Conservation (phyloP, 495 filamentous ascomycete species). For the Pyrenula massariospora region DNA sequence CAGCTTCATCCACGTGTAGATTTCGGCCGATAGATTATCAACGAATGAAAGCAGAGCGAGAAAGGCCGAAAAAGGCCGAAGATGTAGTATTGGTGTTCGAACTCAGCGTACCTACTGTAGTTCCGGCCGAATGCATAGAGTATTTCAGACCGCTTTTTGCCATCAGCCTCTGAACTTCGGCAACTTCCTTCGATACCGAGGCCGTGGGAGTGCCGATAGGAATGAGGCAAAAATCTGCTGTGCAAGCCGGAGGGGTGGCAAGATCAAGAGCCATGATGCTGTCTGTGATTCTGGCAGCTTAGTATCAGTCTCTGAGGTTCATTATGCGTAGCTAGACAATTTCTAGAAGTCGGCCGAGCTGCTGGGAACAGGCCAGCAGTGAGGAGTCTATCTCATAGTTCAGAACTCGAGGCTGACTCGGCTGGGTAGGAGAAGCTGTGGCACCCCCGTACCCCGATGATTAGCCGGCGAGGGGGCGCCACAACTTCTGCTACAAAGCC, state of each 20-base stretch:
- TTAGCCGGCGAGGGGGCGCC: too few species aligned
- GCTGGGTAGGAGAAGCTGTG: too few species aligned
- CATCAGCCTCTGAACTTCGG: slow-evolving; percentile 79
- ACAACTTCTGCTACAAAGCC: too few species aligned
- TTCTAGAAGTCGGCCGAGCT: too few species aligned
- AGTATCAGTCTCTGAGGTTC: too few species aligned
- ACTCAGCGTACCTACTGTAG: slow-evolving; percentile 64
- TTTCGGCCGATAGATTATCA: not conserved
- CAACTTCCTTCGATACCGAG: slow-evolving; percentile 79
- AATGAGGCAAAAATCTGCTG: slow-evolving; percentile 74
- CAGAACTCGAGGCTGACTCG: too few species aligned
- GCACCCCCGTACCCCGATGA: too few species aligned
- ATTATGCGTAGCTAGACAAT: too few species aligned
- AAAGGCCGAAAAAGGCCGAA: not conserved
- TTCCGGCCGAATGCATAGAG: slow-evolving; percentile 85
- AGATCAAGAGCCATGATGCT: slow-evolving; percentile 16
- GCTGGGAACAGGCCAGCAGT: too few species aligned
- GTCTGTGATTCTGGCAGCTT: too few species aligned
- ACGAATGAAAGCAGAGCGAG: not conserved
- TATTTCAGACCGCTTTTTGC: slow-evolving; percentile 66
- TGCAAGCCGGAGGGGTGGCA: slow-evolving; percentile 53
- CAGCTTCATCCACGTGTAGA: not conserved
- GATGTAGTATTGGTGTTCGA: not conserved
- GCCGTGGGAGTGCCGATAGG: slow-evolving; percentile 72
- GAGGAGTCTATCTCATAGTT: too few species aligned